Conservation (phyloP, 768 basidiomycete genomes). For the Calocybe gangraenosa region DNA sequence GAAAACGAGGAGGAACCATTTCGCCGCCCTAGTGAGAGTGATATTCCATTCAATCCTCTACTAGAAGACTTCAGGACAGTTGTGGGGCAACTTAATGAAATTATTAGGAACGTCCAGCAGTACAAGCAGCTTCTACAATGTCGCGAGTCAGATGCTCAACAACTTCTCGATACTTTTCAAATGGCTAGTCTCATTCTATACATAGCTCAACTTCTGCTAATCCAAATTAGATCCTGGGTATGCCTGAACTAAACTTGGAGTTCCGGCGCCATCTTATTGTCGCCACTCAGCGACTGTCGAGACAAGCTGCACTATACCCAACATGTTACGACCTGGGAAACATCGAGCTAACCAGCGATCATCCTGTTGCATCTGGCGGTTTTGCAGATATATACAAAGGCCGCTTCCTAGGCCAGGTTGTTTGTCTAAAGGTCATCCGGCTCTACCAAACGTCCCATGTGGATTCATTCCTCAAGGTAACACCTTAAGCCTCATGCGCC, state of each 20-base stretch:
- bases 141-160: background rate
- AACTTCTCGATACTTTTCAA: slow-evolving; percentile 2
- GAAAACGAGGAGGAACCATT: too few species aligned
- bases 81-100: too few species aligned
- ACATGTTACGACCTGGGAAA: background rate
- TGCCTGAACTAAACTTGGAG: background rate
- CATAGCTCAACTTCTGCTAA: background rate
- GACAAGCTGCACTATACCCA: background rate
- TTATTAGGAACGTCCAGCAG: background rate
- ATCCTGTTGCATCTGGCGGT: slow-evolving; percentile 4
- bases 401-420: background rate
- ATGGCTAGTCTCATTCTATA: background rate
- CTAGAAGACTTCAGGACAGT: too few species aligned
- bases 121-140: background rate
- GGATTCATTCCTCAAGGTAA: slow-evolving; percentile 2
- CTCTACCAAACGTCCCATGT: slow-evolving; percentile 2
- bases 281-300: background rate
- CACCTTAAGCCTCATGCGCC: background rate
- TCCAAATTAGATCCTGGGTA: background rate
- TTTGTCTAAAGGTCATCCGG: slow-evolving; percentile 8
- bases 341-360: background rate
- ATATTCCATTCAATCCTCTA: too few species aligned
- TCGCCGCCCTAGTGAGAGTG: too few species aligned
- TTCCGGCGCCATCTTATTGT: slow-evolving; percentile 1
- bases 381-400: too few species aligned